Evolutionary conservation across 805 yeast species (phyloP).

Genomic region (Ogataea methanolica): DNA sequence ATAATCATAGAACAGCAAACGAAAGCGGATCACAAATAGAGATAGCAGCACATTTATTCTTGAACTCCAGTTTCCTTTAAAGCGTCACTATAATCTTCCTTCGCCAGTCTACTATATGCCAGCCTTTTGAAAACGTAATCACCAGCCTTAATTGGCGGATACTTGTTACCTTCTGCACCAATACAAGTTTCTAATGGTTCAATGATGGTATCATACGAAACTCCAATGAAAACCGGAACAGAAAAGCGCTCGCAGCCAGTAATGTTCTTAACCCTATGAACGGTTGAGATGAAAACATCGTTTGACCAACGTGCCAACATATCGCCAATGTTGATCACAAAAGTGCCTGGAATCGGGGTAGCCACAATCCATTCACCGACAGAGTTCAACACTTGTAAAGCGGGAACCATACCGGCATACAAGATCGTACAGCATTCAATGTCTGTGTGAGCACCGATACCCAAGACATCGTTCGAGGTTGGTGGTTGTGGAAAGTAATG

Average conservation of each 20-base stretch:
- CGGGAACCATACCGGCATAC: conserved; percentile 29
- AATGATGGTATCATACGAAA: conserved; percentile 3
- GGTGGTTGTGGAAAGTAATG: conserved; percentile 29
- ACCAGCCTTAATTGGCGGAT: conserved; percentile 13
- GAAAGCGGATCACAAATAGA: no score
- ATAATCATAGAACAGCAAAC: no score
- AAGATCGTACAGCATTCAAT: conserved; percentile 30
- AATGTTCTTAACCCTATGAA: conserved; percentile 32
- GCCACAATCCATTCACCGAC: conserved; percentile 32
- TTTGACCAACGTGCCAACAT: conserved; percentile 31
- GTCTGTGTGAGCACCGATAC: conserved; percentile 35
- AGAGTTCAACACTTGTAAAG: conserved; percentile 31
- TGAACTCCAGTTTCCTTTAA: conserved; percentile 10
- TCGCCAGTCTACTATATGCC: conserved; percentile 11
- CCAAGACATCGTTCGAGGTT: conserved; percentile 23
- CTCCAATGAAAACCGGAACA: conserved; percentile 22
- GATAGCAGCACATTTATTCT: background rate
- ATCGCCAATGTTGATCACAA: conserved; percentile 36
- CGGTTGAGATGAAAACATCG: conserved; percentile 31
- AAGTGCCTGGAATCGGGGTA: conserved; percentile 28
- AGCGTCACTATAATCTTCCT: conserved; percentile 4
- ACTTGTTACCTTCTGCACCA: conserved; percentile 10
- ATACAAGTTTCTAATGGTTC: conserved; percentile 21
- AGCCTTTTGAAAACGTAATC: conserved; percentile 14
- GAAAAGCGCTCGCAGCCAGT: conserved; percentile 23